Conservation (phyloP, 495 filamentous ascomycete genomes). For the Lineolata rhizophorae region DNA sequence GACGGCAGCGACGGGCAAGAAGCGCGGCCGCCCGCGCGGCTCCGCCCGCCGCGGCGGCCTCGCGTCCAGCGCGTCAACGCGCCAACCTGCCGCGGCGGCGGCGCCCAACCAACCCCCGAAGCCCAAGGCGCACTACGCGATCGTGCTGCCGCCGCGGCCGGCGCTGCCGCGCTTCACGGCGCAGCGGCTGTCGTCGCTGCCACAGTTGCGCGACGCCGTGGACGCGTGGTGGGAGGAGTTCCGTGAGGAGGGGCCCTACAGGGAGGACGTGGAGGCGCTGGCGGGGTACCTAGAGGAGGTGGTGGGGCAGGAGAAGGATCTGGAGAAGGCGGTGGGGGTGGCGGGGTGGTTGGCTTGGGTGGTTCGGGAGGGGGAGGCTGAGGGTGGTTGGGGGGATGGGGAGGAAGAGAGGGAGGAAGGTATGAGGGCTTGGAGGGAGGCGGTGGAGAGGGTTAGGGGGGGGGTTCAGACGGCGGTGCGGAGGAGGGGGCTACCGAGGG, state of each 20-base stretch:
- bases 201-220: constrained; percentile 39
- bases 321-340: constrained; percentile 48
- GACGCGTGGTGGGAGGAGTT: constrained; percentile 47
- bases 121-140: background rate
- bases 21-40: constrained; percentile 16
- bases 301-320: constrained; percentile 46
- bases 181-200: constrained; percentile 27
- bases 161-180: constrained; percentile 42
- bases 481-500: constrained; percentile 37
- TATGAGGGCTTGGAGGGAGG: constrained; percentile 25
- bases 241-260: constrained; percentile 44
- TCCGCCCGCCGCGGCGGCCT: background rate
- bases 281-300: constrained; percentile 45
- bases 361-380: constrained; percentile 28
- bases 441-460: constrained; percentile 30
- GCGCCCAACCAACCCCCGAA: constrained; percentile 1
- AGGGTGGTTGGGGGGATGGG: constrained; percentile 23
- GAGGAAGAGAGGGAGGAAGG: constrained; percentile 16
- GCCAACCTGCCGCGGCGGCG: background rate
- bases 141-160: constrained; percentile 26
- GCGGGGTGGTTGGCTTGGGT: constrained; percentile 54
- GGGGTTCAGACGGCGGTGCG: constrained; percentile 37
- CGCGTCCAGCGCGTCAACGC: background rate
- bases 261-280: constrained; percentile 52
- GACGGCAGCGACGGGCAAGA: too few species aligned